Base-by-base conservation (phyloP, 73 alveolate species). In the Symbiodinium natans region DNA sequence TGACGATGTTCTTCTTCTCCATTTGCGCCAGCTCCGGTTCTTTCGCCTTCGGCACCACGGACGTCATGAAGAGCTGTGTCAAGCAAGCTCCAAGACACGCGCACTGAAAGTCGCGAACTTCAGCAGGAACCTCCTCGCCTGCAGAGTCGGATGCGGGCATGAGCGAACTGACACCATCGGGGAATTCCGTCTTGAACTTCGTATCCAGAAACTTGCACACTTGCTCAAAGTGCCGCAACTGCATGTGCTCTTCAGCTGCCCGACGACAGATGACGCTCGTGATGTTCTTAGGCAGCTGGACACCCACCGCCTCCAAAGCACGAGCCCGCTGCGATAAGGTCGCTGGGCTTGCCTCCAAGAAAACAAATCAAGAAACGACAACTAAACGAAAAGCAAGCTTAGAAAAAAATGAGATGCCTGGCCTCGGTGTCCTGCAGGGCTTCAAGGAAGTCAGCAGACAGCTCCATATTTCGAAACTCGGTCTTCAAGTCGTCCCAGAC, bases 401-500 rank as follows among this genome's bases (percentile, higher is more conserved):
- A n/a, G n/a, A n/a, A n/a, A n/a, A n/a, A n/a, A n/a, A n/a, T n/a
- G n/a, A n/a, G n/a, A n/a, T n/a, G n/a, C n/a, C n/a, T n/a, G n/a
- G n/a, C n/a, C 25, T 82, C 90, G 2, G 2, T 41, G 41, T 82
- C 90, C 17, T 39, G 73, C 40, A 82, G 23, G 27, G 90, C 63
- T 21, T 82, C 90, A 6, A 82, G 41, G 29, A 82, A 82, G 56
- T 82, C 73, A 11, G 41, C 3, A 31, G 29, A 3, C 19, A 31
- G 68, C 39, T 5, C 90, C 39, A 82, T 36, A 1, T 17, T 2
- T 8, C 68, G 17, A 27, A 7, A 19, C 1, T 38, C 1, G 19
- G 41, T 75, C 92, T 83, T 83, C 36, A 83, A 27, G 34, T 33
- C 7, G 21, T 83, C 43, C 92, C 92, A 83, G 4, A 83, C 75